Percentiles rank a stretch among this genome's conserved stretches.
phyloP scores from a whole-genome alignment of 1,284 basidiomycete genomes.

The Fomitopsis palustris region DNA sequence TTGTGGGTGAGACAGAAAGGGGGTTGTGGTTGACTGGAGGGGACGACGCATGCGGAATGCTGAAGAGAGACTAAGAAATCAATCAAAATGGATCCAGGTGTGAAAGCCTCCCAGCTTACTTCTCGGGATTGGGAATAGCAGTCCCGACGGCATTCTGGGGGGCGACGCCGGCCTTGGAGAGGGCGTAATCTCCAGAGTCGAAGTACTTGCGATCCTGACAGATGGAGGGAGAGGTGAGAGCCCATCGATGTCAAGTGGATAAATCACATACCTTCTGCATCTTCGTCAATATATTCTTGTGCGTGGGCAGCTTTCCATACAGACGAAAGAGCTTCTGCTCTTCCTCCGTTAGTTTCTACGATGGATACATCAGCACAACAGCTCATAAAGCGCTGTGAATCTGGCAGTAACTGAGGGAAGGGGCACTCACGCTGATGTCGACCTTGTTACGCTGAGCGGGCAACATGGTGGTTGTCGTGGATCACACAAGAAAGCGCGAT shows the following conservation, averaged over 20 bases:
- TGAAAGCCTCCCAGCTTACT: conserved; percentile 48
- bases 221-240: neutral
- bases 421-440: conserved; percentile 75
- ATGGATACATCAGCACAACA: conserved; percentile 5
- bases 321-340: conserved; percentile 93
- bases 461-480: conserved; percentile 51
- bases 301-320: conserved; percentile 91
- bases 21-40: conserved; percentile 52
- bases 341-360: conserved; percentile 81
- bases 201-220: conserved; percentile 94
- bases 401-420: conserved; percentile 3
- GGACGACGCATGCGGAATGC: conserved; percentile 74
- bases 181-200: conserved; percentile 95
- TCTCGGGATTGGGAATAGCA: conserved; percentile 93
- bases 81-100: conserved; percentile 10
- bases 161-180: conserved; percentile 91
- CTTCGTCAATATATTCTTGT: conserved; percentile 91
- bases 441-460: conserved; percentile 87
- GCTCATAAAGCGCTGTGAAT: neutral
- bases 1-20: conserved; percentile 71
- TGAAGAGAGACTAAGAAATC: conserved; percentile 25
- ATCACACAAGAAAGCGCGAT: conserved; percentile 17
- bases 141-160: conserved; percentile 89
- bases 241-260: neutral
- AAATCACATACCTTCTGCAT: conserved; percentile 80